Conservation (phyloP, 176 grass and related monocot genomes). For the Zoysia japonica region DNA sequence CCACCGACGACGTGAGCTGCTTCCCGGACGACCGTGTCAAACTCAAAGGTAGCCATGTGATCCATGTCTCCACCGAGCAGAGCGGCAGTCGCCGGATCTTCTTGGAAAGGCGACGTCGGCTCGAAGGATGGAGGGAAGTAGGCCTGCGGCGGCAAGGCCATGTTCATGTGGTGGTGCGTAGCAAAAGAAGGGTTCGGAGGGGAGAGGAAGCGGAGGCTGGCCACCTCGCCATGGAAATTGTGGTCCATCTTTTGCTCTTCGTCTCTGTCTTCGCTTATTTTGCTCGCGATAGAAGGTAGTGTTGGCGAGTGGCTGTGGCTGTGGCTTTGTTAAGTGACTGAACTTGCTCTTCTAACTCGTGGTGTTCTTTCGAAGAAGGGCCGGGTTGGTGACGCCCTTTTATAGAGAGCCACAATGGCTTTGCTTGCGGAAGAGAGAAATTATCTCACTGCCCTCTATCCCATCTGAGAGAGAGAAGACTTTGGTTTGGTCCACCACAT, state of each 20-base stretch:
- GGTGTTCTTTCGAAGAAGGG: constrained; percentile 41
- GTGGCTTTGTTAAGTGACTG: not conserved
- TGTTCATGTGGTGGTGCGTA: constrained; percentile 69
- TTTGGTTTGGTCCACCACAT: constrained; percentile 28
- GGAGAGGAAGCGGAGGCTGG: constrained; percentile 61
- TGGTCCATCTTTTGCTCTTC: constrained; percentile 45
- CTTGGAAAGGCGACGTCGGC: constrained; percentile 14
- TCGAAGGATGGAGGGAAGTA: constrained; percentile 51
- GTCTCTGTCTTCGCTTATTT: constrained; percentile 2
- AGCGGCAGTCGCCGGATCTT: not conserved
- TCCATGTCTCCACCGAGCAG: not conserved
- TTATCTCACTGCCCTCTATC: not conserved
- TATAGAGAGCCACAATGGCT: constrained; percentile 52
- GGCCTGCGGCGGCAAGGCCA: constrained; percentile 43
- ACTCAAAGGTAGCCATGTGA: not conserved
- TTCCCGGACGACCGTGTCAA: constrained; percentile 33
- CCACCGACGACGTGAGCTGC: constrained; percentile 26
- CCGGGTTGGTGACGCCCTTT: constrained; percentile 60
- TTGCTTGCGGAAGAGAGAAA: constrained; percentile 25
- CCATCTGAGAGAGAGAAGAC: constrained; percentile 1
- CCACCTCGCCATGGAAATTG: constrained; percentile 63
- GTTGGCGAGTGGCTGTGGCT: not conserved
- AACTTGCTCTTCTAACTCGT: constrained; percentile 28
- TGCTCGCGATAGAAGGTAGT: not conserved
- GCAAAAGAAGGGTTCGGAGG: constrained; percentile 50